These are phyloP conservation scores for Globisporangium okanoganense DNA, from an alignment of 352 stramenopile species.

Conservation along the genomic window DNA sequence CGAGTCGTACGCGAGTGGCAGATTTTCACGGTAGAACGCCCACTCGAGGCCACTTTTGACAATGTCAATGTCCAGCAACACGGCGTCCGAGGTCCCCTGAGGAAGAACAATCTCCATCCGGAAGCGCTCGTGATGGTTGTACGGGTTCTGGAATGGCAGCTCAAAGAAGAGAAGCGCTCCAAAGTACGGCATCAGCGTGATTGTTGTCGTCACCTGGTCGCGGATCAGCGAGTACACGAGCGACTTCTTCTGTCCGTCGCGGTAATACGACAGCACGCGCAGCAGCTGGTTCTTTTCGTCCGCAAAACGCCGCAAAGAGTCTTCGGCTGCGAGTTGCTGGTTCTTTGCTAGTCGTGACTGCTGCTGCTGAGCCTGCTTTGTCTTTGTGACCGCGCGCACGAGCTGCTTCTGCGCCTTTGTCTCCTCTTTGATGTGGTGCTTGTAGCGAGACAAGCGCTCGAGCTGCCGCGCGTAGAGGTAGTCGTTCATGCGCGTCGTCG, in stretches of 20 bases:
- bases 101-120: slow-evolving; percentile 72
- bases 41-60: slow-evolving; percentile 83
- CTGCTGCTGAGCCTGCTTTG: slow-evolving; percentile 21
- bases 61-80: slow-evolving; percentile 62
- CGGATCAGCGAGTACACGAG: slow-evolving; percentile 89
- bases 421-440: slow-evolving; percentile 48
- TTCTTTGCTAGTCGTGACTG: slow-evolving; percentile 15
- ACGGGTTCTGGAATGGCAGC: slow-evolving; percentile 88
- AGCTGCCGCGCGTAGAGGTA: slow-evolving; percentile 80
- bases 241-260: slow-evolving; percentile 93
- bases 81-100: slow-evolving; percentile 22
- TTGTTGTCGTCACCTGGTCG: slow-evolving; percentile 83
- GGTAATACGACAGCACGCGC: slow-evolving; percentile 89
- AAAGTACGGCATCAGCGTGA: slow-evolving; percentile 80
- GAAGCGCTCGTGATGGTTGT: slow-evolving; percentile 90
- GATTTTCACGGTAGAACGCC: slow-evolving; percentile 64
- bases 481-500: slow-evolving; percentile 55
- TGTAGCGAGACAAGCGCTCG: slow-evolving; percentile 63
- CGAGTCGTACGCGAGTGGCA: slow-evolving; percentile 51
- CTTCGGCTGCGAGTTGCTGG: slow-evolving; percentile 11
- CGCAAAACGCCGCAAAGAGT: slow-evolving; percentile 45
- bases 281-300: slow-evolving; percentile 84
- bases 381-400: slow-evolving; percentile 41
- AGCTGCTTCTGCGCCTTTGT: slow-evolving; percentile 54
- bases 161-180: slow-evolving; percentile 88